Conservation (phyloP, 2,329 filamentous ascomycete genomes). For the Clarireedia paspali region DNA sequence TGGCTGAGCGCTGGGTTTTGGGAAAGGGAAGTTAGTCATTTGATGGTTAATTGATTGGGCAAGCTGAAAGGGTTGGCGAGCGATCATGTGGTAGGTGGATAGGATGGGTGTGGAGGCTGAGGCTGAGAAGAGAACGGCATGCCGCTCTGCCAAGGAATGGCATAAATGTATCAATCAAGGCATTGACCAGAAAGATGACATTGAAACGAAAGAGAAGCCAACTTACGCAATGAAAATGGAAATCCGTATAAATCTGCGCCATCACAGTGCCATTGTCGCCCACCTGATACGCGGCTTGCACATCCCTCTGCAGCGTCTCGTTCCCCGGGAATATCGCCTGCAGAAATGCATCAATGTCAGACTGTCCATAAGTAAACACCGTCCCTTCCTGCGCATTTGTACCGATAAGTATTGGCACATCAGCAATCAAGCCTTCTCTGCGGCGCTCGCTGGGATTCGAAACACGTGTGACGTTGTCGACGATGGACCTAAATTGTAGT, state of each 20-base stretch:
- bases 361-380: not conserved
- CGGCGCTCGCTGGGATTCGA: not conserved
- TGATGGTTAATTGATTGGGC: not conserved
- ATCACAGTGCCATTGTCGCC: not conserved
- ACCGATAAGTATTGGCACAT: conserved; percentile 4
- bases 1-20: not conserved
- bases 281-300: not conserved
- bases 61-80: not conserved
- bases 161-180: too few species aligned
- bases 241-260: not conserved
- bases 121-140: too few species aligned
- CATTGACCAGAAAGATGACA: too few species aligned
- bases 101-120: too few species aligned
- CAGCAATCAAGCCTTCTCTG: not conserved
- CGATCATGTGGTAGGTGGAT: too few species aligned
- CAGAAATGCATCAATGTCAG: not conserved
- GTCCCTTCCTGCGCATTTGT: conserved; percentile 3
- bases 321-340: not conserved
- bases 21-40: too few species aligned
- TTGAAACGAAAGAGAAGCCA: not conserved
- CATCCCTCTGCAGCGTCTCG: not conserved
- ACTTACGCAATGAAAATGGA: conserved; percentile 6
- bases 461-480: not conserved
- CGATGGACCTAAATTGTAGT: not conserved
- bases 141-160: too few species aligned